phyloP scores from a whole-genome alignment of 257 asterid species.

The Solanum piurae region DNA sequence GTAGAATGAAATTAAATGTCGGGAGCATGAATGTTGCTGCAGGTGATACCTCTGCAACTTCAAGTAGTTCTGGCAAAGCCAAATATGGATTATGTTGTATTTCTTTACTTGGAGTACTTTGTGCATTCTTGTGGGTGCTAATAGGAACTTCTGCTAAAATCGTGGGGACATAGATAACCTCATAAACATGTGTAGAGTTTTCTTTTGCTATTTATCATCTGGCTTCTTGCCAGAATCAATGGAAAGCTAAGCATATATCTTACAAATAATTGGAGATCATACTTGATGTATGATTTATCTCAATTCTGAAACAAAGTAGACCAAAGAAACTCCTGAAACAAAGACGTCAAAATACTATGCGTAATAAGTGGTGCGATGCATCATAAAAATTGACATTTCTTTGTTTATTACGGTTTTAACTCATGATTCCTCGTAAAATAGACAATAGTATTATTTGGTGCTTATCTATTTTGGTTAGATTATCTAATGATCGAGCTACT shows the following conservation, averaged over 20 bases:
- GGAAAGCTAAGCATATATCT: conserved; percentile 7
- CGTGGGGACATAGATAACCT: conserved; percentile 4
- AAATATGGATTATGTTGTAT: conserved; percentile 38
- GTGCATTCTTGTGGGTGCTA: conserved; percentile 71
- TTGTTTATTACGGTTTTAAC: background rate
- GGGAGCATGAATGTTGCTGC: conserved; percentile 42
- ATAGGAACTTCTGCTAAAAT: conserved; percentile 25
- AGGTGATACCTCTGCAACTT: conserved; percentile 36
- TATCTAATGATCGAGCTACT: background rate
- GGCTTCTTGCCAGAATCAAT: conserved; percentile 9
- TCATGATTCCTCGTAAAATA: background rate
- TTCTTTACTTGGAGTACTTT: conserved; percentile 60
- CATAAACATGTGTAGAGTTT: conserved; percentile 18
- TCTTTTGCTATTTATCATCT: conserved; percentile 1
- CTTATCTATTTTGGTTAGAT: background rate
- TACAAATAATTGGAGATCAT: background rate
- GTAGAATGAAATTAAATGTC: conserved; percentile 51
- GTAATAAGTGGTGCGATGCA: background rate
- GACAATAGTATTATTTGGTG: background rate
- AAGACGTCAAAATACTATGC: background rate
- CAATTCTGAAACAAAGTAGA: background rate
- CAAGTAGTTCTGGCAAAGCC: conserved; percentile 39
- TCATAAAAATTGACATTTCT: background rate
- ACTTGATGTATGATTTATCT: background rate
- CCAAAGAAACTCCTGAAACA: background rate